phyloP scores from a whole-genome alignment of 2,329 filamentous ascomycete species.

The Decorospora gaudefroyi region DNA sequence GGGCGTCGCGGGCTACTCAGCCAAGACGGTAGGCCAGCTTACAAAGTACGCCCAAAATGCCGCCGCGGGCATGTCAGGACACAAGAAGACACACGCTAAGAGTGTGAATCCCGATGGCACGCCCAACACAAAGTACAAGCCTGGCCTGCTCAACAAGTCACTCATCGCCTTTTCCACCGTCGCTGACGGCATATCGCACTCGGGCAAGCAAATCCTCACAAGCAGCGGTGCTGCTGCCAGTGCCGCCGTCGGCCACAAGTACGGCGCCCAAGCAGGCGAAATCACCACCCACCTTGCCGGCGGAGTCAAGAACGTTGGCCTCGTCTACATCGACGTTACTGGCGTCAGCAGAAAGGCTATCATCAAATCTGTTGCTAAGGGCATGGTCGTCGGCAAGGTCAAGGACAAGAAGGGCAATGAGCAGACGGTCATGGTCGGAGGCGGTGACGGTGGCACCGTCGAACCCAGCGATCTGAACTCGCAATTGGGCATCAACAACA shows the following conservation, averaged over 20 bases:
- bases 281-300: conserved; percentile 76
- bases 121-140: conserved; percentile 70
- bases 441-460: conserved; percentile 60
- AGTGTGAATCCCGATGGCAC: conserved; percentile 73
- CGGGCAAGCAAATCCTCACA: conserved; percentile 75
- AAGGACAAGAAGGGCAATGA: conserved; percentile 74
- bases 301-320: conserved; percentile 91
- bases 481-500: conserved; percentile 35
- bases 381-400: conserved; percentile 87
- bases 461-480: conserved; percentile 47
- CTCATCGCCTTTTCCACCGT: conserved; percentile 96
- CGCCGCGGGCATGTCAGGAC: conserved; percentile 73
- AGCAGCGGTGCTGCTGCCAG: conserved; percentile 78
- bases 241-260: conserved; percentile 85
- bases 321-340: conserved; percentile 96
- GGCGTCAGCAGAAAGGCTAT: conserved; percentile 88
- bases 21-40: conserved; percentile 85
- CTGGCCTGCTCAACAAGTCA: conserved; percentile 90
- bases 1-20: conserved; percentile 75
- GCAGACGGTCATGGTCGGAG: conserved; percentile 67
- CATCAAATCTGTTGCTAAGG: conserved; percentile 90
- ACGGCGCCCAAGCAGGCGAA: conserved; percentile 81
- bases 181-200: conserved; percentile 89
- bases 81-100: conserved; percentile 61
- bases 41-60: conserved; percentile 86